These are phyloP conservation scores for Phialophora chinensis DNA, from an alignment of 2,329 filamentous ascomycete genomes.

Conservation along the genomic window DNA sequence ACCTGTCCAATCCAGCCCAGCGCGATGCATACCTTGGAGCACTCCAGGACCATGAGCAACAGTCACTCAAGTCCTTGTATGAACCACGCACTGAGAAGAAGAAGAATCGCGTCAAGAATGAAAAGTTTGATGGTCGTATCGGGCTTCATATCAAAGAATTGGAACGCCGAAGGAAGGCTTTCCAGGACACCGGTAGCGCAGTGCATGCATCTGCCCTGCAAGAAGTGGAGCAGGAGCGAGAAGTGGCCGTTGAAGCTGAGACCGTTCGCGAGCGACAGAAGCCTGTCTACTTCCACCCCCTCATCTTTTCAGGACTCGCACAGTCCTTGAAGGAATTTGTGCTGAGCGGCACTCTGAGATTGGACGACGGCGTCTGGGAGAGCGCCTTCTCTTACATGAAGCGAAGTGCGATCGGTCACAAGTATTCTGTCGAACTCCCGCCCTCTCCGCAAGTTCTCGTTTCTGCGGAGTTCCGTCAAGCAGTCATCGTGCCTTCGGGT, in stretches of 20 bases:
- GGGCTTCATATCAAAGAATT: slow-evolving; percentile 33
- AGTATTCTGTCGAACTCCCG: slow-evolving; percentile 16
- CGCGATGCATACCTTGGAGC: slow-evolving; percentile 27
- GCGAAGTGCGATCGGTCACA: slow-evolving; percentile 44
- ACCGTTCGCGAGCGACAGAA: slow-evolving; percentile 62
- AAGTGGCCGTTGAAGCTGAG: slow-evolving; percentile 66
- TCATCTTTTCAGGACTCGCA: slow-evolving; percentile 51
- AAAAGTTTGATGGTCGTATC: slow-evolving; percentile 32
- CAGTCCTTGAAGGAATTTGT: slow-evolving; percentile 54
- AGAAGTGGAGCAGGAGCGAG: slow-evolving; percentile 71
- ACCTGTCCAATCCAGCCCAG: slow-evolving; percentile 1
- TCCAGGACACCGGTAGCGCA: slow-evolving; percentile 41
- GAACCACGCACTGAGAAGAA: slow-evolving; percentile 43
- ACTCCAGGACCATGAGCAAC: slow-evolving; percentile 63
- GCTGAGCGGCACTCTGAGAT: slow-evolving; percentile 41
- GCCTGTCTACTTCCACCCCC: slow-evolving; percentile 51
- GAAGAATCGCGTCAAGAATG: slow-evolving; percentile 6
- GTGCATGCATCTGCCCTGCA: slow-evolving; percentile 49
- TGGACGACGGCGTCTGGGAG: slow-evolving; percentile 10
- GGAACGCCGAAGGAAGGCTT: slow-evolving; percentile 35
- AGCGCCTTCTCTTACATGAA: slow-evolving; percentile 14
- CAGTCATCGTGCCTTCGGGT: slow-evolving; percentile 44
- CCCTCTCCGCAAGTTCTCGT: slow-evolving; percentile 48
- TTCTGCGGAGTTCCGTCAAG: slow-evolving; percentile 59
- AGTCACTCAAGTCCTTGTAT: slow-evolving; percentile 61